A percentile compares a stretch with the other conserved stretches of the same genome.
These are phyloP conservation scores for Fraxinus baroniana DNA, from an alignment of 305 asterid genomes.

Conservation along the genomic window DNA sequence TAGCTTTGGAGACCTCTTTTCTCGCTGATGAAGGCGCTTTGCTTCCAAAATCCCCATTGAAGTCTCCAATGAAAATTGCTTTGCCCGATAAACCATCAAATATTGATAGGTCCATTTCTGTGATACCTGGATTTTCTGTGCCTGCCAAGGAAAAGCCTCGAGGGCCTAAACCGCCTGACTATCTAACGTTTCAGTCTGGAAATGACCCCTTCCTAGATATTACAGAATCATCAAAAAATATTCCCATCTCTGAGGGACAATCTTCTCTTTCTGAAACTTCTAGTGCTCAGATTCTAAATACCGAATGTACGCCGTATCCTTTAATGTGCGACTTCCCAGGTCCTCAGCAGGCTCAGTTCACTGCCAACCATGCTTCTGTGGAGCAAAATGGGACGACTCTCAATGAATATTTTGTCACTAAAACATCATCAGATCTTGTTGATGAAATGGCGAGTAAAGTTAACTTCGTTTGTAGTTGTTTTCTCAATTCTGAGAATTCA, in stretches of 20 bases:
- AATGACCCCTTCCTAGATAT: constrained; percentile 31
- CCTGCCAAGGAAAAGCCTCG: constrained; percentile 36
- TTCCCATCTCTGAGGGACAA: constrained; percentile 32
- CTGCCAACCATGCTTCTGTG: constrained; percentile 36
- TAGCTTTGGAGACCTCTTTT: constrained; percentile 82
- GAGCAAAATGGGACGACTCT: constrained; percentile 32
- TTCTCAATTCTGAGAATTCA: constrained; percentile 29
- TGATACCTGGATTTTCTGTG: constrained; percentile 45
- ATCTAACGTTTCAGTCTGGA: constrained; percentile 30
- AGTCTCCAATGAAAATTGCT: constrained; percentile 67
- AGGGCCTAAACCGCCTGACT: constrained; percentile 19
- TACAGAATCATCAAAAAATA: constrained; percentile 30
- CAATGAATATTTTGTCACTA: constrained; percentile 28
- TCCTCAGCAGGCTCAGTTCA: constrained; percentile 34
- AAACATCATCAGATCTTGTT: constrained; percentile 25
- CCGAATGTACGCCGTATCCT: constrained; percentile 20
- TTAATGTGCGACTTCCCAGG: constrained; percentile 18
- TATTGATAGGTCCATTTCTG: constrained; percentile 63
- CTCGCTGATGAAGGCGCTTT: constrained; percentile 93
- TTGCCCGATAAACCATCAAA: constrained; percentile 60
- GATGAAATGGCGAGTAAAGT: constrained; percentile 29
- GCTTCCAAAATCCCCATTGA: constrained; percentile 63
- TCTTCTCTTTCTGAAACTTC: constrained; percentile 29
- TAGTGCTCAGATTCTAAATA: constrained; percentile 33
- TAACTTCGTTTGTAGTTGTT: constrained; percentile 21